Evolutionary conservation across 768 basidiomycete species (phyloP).

Genomic region (Trametes cingulata): DNA sequence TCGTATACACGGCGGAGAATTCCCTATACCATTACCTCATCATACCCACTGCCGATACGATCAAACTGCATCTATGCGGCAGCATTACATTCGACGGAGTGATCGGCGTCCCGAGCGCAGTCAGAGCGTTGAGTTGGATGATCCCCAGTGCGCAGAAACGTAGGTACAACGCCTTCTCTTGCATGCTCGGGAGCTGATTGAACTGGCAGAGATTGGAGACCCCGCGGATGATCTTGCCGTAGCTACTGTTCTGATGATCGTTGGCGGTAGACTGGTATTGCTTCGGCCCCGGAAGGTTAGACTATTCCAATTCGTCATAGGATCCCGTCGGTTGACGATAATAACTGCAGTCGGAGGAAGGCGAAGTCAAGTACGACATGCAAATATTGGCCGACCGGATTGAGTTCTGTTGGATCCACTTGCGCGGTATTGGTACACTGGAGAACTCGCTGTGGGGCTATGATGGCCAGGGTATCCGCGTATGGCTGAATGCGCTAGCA

Average conservation of each 20-base stretch:
- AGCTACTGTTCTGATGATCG: slow-evolving; percentile 94
- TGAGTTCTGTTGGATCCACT: slow-evolving; percentile 98
- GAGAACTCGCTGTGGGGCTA: slow-evolving; percentile 99
- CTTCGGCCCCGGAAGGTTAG: slow-evolving; percentile 83
- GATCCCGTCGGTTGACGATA: not conserved
- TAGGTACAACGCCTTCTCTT: slow-evolving; percentile 39
- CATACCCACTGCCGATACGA: slow-evolving; percentile 76
- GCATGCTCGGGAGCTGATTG: not conserved
- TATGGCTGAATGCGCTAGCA: slow-evolving; percentile 95
- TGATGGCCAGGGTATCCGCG: slow-evolving; percentile 83
- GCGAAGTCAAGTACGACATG: slow-evolving; percentile 96
- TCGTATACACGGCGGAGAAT: slow-evolving; percentile 95
- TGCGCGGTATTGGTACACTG: slow-evolving; percentile 87
- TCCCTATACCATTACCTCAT: slow-evolving; percentile 92
- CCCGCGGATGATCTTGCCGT: slow-evolving; percentile 90
- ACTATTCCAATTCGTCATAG: not conserved
- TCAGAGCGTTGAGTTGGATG: slow-evolving; percentile 95
- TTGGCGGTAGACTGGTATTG: slow-evolving; percentile 87
- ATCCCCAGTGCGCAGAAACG: slow-evolving; percentile 92
- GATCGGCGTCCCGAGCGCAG: slow-evolving; percentile 78
- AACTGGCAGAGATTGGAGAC: slow-evolving; percentile 81
- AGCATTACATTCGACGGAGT: slow-evolving; percentile 94
- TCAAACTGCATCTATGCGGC: slow-evolving; percentile 87
- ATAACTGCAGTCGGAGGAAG: slow-evolving; percentile 63
- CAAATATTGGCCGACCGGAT: slow-evolving; percentile 96